A percentile compares a stretch with the other conserved stretches of the same genome.
Evolutionary conservation across 169 alveolate species (phyloP).

Genomic region (Babesia sp.): DNA sequence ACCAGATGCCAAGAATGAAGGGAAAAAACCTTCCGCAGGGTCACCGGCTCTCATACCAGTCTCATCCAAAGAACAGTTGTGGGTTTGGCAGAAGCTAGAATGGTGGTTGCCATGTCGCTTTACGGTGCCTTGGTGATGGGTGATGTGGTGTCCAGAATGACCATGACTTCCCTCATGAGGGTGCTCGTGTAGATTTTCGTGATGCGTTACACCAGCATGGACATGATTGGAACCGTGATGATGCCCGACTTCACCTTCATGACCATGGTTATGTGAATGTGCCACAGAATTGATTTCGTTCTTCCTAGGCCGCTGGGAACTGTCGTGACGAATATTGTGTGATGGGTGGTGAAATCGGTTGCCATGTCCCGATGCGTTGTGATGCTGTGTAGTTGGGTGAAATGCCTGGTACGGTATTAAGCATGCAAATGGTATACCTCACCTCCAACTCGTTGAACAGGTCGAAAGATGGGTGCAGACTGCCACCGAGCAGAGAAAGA

Average conservation of each 20-base stretch:
- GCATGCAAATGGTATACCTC: neutral
- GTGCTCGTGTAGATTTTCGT: neutral
- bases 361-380: neutral
- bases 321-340: no score
- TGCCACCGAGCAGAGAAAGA: slow-evolving; percentile 14
- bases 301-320: no score
- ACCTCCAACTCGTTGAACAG: slow-evolving; percentile 28
- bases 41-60: neutral
- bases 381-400: neutral
- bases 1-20: slow-evolving; percentile 26
- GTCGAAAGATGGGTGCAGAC: neutral
- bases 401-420: neutral
- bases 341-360: neutral
- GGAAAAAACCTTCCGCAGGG: neutral
- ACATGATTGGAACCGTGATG: neutral
- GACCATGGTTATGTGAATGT: neutral
- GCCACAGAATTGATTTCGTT: no score
- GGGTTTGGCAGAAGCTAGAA: slow-evolving; percentile 21
- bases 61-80: slow-evolving; percentile 3
- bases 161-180: neutral
- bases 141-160: neutral
- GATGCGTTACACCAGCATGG: neutral
- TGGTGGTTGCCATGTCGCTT: neutral
- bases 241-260: neutral
- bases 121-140: neutral